Evolutionary conservation across 1,284 basidiomycete genomes (phyloP).

Genomic region (Fistulinella cinereoalba): DNA sequence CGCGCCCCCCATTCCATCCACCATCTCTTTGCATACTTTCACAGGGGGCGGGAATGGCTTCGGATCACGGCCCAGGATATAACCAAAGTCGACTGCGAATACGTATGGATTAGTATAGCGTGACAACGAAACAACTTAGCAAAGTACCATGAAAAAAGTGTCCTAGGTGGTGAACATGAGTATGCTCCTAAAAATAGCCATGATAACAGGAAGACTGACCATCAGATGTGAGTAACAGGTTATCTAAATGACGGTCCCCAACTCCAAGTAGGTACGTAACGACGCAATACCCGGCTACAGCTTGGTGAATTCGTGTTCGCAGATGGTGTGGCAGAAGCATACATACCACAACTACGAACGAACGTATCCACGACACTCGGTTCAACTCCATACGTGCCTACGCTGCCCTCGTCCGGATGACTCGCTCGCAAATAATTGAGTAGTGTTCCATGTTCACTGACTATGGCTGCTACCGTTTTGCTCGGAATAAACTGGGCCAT

Average conservation of each 20-base stretch:
- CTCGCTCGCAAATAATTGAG: constrained; percentile 85
- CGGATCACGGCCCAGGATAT: constrained; percentile 96
- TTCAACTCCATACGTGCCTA: constrained; percentile 91
- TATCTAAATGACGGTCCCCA: constrained; percentile 96
- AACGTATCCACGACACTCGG: constrained; percentile 94
- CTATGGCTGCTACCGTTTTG: constrained; percentile 91
- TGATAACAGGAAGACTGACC: constrained; percentile 50
- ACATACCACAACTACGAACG: constrained; percentile 92
- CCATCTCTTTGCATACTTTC: constrained; percentile 99
- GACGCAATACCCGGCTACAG: constrained; percentile 93
- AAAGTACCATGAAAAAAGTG: constrained; percentile 80
- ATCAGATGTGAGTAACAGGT: constrained; percentile 89
- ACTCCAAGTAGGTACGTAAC: constrained; percentile 97
- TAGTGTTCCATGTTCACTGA: constrained; percentile 89
- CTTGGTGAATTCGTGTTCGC: constrained; percentile 9
- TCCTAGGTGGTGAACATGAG: constrained; percentile 37
- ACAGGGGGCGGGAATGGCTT: constrained; percentile 98
- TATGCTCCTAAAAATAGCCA: background rate
- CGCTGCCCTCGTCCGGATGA: constrained; percentile 88
- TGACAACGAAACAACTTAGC: background rate
- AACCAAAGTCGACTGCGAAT: constrained; percentile 90
- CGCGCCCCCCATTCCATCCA: constrained; percentile 98
- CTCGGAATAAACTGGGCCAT: constrained; percentile 97
- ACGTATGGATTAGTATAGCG: constrained; percentile 11
- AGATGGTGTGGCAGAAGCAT: constrained; percentile 32